Base-by-base conservation (phyloP, 2,329 filamentous ascomycete genomes). In the Fusarium sarcochroum region DNA sequence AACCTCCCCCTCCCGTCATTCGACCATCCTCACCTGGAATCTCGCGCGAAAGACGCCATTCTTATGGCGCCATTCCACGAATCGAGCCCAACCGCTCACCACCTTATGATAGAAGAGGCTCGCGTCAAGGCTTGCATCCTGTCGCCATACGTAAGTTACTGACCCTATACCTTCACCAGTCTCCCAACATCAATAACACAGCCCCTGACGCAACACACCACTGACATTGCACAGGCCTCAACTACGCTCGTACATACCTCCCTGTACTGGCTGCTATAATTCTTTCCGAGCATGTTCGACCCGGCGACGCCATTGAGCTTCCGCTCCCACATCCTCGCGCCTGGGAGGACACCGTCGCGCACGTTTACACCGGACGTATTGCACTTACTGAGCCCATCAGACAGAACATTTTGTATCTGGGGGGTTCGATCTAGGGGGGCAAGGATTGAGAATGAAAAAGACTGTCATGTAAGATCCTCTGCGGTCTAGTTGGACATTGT, bases 221-320 rank as follows among this genome's bases (percentile, higher is more conserved):
- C 51, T 74, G 17, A 74, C 30, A 17, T n/a, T 25, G 3, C 7
- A 3, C 21, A 79, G 78, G 77, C 37, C 56, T 75, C 5, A 72
- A 69, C 25, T 77, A 78, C 41, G 78, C 78, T n/a, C 70, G 77
- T 52, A 66, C 64, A 15, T 71, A 75, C 40, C 79, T 89, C 5
- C 88, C 87, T 3, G 82, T 86, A 0, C 76, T 90, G 7, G 86
- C 84, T 1, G 81, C 84, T 3, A 76, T 90, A 46, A 84, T 90
- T 67, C 78, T 85, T 34, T 88, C 86, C 0, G 82, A 84, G 6
- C 80, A 85, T 68, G 80, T 89, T 21, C 76, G 77, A 15, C 79
- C 80, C 23, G 84, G 86, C 27, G 87, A 89, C 69, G 78, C 80
- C 3, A 80, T 90, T 51, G 86, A 89, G 66, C 77, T 90, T 11